These are phyloP conservation scores for Astrothelium subdiscretum DNA, from an alignment of 495 filamentous ascomycete genomes.

Conservation along the genomic window DNA sequence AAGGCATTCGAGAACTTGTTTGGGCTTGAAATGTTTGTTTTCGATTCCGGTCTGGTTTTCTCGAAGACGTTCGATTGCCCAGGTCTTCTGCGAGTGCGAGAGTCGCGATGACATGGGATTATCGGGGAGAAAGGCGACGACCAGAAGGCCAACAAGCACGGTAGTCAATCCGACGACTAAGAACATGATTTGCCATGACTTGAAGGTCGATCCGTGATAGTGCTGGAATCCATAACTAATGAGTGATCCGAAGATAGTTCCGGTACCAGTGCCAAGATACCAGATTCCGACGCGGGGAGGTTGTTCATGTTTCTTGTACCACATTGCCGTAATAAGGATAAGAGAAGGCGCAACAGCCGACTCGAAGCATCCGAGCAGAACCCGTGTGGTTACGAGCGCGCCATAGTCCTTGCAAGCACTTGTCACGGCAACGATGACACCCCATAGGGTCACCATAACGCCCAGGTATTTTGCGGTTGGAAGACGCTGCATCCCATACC, in stretches of 20 bases:
- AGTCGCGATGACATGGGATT: slow-evolving; percentile 18
- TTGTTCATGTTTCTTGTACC: slow-evolving; percentile 53
- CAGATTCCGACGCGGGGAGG: slow-evolving; percentile 5
- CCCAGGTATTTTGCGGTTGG: slow-evolving; percentile 13
- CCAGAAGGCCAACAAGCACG: slow-evolving; percentile 37
- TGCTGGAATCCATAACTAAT: slow-evolving; percentile 15
- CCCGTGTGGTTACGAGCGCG: slow-evolving; percentile 39
- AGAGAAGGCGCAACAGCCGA: slow-evolving; percentile 47
- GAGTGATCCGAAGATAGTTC: slow-evolving; percentile 3
- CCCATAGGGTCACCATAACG: slow-evolving; percentile 4
- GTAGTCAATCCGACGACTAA: slow-evolving; percentile 32
- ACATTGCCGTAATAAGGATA: slow-evolving; percentile 42
- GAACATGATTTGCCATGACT: slow-evolving; percentile 1
- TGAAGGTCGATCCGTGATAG: neutral
- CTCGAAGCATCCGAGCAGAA: slow-evolving; percentile 28
- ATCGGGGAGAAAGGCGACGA: slow-evolving; percentile 21
- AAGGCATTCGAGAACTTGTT: slow-evolving; percentile 8
- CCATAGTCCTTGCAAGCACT: slow-evolving; percentile 37
- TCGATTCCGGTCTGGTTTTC: slow-evolving; percentile 19
- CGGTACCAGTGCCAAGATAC: slow-evolving; percentile 12
- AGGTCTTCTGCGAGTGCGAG: slow-evolving; percentile 8
- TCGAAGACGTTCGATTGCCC: slow-evolving; percentile 10
- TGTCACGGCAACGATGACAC: slow-evolving; percentile 32
- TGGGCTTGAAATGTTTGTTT: slow-evolving; percentile 13
- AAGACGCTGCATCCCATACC: slow-evolving; percentile 8